Evolutionary conservation across 305 asterid genomes (phyloP).

Genomic region (Petunia hybrid): DNA sequence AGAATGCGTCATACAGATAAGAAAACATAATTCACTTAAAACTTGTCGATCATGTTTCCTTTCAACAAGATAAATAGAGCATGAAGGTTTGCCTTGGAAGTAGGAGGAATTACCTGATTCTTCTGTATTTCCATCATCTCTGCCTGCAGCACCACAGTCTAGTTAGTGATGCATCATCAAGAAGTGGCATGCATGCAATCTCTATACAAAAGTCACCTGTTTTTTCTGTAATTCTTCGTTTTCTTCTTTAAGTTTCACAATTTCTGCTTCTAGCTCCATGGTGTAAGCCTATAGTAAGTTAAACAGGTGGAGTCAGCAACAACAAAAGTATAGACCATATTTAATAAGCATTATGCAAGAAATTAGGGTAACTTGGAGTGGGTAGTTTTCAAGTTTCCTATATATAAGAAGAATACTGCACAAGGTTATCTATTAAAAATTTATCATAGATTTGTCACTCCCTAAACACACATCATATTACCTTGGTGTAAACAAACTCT

Average conservation of each 20-base stretch:
- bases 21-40: neutral
- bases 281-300: constrained; percentile 68
- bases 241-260: constrained; percentile 83
- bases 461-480: neutral
- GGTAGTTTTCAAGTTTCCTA: neutral
- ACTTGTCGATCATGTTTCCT: neutral
- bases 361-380: too few relatives aligned
- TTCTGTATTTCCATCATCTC: constrained; percentile 75
- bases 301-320: neutral
- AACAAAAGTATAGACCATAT: neutral
- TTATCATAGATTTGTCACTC: neutral
- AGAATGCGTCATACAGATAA: neutral
- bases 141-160: constrained; percentile 41
- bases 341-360: too few relatives aligned
- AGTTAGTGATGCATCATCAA: neutral
- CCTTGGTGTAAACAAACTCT: neutral
- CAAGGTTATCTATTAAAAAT: neutral
- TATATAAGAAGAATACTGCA: neutral
- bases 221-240: constrained; percentile 69
- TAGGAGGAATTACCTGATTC: constrained; percentile 59
- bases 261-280: constrained; percentile 83
- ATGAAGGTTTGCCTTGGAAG: neutral
- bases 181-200: neutral
- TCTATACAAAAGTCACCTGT: constrained; percentile 51
- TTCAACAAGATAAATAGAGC: neutral